Base-by-base conservation (phyloP, 495 filamentous ascomycete species). In the Aeminium ludgeri region DNA sequence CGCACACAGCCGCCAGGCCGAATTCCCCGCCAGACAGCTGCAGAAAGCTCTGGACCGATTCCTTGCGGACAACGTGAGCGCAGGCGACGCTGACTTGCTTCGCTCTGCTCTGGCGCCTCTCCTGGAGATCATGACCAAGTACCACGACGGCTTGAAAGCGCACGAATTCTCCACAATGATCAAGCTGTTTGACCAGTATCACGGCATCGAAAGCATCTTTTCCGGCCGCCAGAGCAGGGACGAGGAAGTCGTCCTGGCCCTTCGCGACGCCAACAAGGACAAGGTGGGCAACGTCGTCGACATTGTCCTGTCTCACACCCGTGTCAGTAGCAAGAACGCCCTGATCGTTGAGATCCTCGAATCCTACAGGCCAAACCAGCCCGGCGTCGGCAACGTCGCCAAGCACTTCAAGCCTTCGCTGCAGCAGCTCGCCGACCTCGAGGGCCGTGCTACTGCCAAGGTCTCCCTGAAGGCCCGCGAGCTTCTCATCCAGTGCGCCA, bases 401-500 rank as follows among this genome's bases (percentile, higher is more conserved):
- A 92, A 86, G 59, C 71, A 86, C 60, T 86, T 97, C 64, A 78
- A 83, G 46, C 74, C 77, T 2, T 68, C 83, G 27, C 67, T 97
- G 12, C 76, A 77, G 58, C 85, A 81, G 59, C 66, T 97, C 41
- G 82, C 89, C 0, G 89, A 97, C 49, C 70, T 97, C 8, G 89
- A 96, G 62, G 82, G 79, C 20, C 76, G 89, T 40, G 66, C 81
- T 34, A 86, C 85, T 11, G 81, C 89, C 41, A 97, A 97, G 74
- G 86, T 97, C 27, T 81, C 87, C 0, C 72, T 96, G 52, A 96
- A 96, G 67, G 87, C 89, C 27, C 81, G 89, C 51, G 89, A 97
- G 60, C 78, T 96, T 20, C 72, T 96, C 36, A 97, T 97, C 43
- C 89, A 96, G 62, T 95, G 84, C 49, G 86, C 89, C 25, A 70